Base-by-base conservation (phyloP, 176 grass and related monocot species). In the Chrysopogon serrulatus region DNA sequence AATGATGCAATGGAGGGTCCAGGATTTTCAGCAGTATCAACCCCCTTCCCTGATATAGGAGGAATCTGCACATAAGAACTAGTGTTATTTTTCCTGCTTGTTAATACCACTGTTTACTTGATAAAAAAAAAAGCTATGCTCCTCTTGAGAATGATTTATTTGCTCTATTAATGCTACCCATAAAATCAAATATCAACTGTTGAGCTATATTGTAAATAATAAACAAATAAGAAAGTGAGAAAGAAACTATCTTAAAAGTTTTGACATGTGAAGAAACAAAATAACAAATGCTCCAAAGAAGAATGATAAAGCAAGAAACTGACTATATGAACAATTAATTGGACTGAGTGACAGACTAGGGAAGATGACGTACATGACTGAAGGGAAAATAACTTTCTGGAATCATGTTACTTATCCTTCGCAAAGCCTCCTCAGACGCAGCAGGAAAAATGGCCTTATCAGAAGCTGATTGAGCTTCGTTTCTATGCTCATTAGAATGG, bases 301-400 rank as follows among this genome's bases (percentile, higher is more conserved):
- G 17, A 76, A 28, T 24, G 23, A 74, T 72, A 66, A 68, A 47
- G 7, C 5, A 18, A 44, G 26, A 15, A 39, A 61, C 36, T 73
- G 57, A 72, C 31, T 57, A 65, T 18, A 40, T 61, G 49, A 74
- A 74, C 49, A 42, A 83, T 41, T 36, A 40, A 62, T 13, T 21
- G 16, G 6, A 18, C 42, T 26, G 41, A 24, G 54, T 77, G 79
- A 49, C 4, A 71, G 47, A 62, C 47, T n/a, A 83, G 53, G 81
- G 51, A 82, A 79, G 62, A 69, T 63, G 34, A 73, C 89, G 80
- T 99, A 99, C 97, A 21, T 88, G 83, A 87, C 61, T 88, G 75
- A 96, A 99, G n/a, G 96, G 96, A 76, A 99, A 99, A 82, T 93
- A 92, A 83, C 71, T 79, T 82, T 98, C 85, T 60, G 89, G 89